Conservation (phyloP, 257 asterid species). For the Hygrophila difformis region DNA sequence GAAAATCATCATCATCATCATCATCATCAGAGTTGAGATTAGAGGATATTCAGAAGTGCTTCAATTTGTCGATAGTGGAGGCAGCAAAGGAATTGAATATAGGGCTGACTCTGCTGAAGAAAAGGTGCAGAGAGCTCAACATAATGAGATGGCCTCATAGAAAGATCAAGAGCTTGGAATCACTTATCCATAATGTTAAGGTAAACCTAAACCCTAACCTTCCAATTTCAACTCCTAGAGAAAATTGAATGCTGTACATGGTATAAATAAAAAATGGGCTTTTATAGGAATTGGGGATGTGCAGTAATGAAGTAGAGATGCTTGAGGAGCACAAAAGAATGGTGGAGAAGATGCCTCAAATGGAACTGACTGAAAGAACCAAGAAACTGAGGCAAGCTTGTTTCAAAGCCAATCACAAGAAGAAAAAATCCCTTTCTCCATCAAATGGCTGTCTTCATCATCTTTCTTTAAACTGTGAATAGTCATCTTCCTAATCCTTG, state of each 20-base stretch:
- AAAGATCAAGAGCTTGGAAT: slow-evolving; percentile 76
- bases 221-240: too few relatives aligned
- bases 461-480: too few relatives aligned
- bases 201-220: slow-evolving; percentile 18
- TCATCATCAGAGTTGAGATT: slow-evolving; percentile 32
- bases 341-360: slow-evolving; percentile 55
- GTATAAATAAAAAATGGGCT: too few relatives aligned
- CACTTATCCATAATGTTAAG: slow-evolving; percentile 72
- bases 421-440: too few relatives aligned
- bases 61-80: slow-evolving; percentile 58
- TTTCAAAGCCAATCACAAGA: slow-evolving; percentile 90
- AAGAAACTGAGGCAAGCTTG: slow-evolving; percentile 84
- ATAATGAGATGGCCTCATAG: slow-evolving; percentile 85
- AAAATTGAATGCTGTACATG: too few relatives aligned
- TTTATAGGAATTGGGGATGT: slow-evolving; percentile 64
- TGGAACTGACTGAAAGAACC: slow-evolving; percentile 72
- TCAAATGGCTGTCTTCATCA: too few relatives aligned
- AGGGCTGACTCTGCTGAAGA: slow-evolving; percentile 73
- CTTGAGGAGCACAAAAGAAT: slow-evolving; percentile 66
- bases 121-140: slow-evolving; percentile 67
- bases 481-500: too few relatives aligned
- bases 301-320: slow-evolving; percentile 53
- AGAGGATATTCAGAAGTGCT: slow-evolving; percentile 64
- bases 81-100: slow-evolving; percentile 79
- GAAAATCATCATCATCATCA: slow-evolving; percentile 30